phyloP scores from a whole-genome alignment of 2,329 filamentous ascomycete genomes.

The Coleophoma eucalyptorum region DNA sequence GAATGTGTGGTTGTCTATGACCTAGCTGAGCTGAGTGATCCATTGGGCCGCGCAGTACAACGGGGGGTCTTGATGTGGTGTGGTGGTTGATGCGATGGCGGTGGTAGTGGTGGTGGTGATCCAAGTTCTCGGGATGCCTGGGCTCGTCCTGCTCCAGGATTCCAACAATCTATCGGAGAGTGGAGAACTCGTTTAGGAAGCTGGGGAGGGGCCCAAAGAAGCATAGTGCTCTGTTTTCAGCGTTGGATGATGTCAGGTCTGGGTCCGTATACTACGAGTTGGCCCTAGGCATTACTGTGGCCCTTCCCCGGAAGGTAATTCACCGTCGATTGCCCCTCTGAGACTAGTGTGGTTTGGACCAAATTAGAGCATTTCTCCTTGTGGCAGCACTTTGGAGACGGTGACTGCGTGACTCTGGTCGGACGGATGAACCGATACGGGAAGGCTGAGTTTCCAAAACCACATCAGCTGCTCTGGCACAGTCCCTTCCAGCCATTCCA shows the following conservation, averaged over 20 bases:
- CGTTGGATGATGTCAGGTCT: background rate
- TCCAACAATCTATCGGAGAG: background rate
- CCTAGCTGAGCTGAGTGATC: background rate
- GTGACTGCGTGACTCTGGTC: background rate
- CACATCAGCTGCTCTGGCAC: slow-evolving; percentile 8
- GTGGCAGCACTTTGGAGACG: background rate
- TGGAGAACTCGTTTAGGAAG: background rate
- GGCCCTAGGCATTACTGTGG: slow-evolving; percentile 1
- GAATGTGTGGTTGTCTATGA: background rate
- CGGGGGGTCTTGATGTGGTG: no score
- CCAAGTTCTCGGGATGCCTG: slow-evolving; percentile 15
- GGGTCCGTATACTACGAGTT: background rate
- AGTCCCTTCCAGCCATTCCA: slow-evolving; percentile 1
- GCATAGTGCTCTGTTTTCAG: slow-evolving; percentile 1
- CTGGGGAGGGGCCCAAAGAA: background rate
- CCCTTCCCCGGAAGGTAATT: slow-evolving; percentile 6
- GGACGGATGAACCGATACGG: background rate
- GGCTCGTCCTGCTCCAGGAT: background rate
- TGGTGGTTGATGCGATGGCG: slow-evolving; percentile 3
- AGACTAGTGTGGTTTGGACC: background rate
- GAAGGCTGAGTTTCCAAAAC: slow-evolving; percentile 3
- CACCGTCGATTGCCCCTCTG: background rate
- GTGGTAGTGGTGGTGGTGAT: slow-evolving; percentile 5
- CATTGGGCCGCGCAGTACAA: background rate
- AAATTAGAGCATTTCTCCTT: background rate